These are phyloP conservation scores for Claviceps pusilla DNA, from an alignment of 2,329 filamentous ascomycete genomes.

Conservation along the genomic window DNA sequence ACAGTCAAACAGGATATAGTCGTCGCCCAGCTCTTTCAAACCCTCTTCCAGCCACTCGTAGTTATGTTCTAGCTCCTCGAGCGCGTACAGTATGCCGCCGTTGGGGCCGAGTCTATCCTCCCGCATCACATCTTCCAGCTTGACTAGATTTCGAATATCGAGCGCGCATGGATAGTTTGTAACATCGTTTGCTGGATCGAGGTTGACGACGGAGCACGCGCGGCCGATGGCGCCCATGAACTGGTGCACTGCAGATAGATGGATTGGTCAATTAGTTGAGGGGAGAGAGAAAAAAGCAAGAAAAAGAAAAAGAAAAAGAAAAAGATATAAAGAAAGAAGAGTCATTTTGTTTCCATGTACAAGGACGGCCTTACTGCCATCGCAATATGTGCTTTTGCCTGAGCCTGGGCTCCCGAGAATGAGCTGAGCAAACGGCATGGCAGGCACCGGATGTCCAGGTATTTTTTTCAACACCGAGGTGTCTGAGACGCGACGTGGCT, in stretches of 20 bases:
- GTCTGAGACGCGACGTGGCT: background rate
- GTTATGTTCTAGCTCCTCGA: slow-evolving; percentile 90
- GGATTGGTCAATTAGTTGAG: background rate
- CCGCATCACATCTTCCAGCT: slow-evolving; percentile 87
- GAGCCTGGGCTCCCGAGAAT: slow-evolving; percentile 88
- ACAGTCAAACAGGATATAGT: slow-evolving; percentile 91
- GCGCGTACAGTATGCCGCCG: slow-evolving; percentile 78
- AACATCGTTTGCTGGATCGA: slow-evolving; percentile 91
- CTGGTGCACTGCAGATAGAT: slow-evolving; percentile 56
- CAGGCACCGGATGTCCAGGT: slow-evolving; percentile 1
- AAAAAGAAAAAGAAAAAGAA: background rate
- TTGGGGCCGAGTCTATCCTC: slow-evolving; percentile 85
- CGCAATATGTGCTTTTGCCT: slow-evolving; percentile 95
- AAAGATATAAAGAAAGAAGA: background rate
- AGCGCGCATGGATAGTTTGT: slow-evolving; percentile 79
- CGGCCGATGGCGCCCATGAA: slow-evolving; percentile 92
- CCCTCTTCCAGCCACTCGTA: slow-evolving; percentile 81
- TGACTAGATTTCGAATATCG: slow-evolving; percentile 78
- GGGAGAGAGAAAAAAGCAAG: background rate
- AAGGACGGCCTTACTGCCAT: slow-evolving; percentile 54
- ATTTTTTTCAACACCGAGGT: background rate
- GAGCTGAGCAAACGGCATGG: slow-evolving; percentile 56
- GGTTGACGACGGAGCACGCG: slow-evolving; percentile 87
- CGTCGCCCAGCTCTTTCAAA: slow-evolving; percentile 65
- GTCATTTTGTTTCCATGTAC: background rate